Evolutionary conservation across 768 basidiomycete species (phyloP), one percentile per base, ranked within the genome.

Genomic region (Suillus brevipes): DNA sequence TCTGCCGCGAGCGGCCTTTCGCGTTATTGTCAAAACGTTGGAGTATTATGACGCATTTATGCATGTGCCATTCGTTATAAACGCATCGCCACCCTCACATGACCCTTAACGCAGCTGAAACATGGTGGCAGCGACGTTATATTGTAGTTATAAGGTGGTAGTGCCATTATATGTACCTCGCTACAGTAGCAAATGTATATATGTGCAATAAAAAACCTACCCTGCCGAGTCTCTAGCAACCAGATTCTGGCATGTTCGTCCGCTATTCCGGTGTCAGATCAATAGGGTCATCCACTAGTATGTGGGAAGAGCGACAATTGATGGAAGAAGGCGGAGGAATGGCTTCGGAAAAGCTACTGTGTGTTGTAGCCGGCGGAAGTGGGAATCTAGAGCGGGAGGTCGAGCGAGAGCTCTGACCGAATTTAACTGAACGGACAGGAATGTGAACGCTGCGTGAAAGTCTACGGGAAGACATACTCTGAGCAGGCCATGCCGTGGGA

Each of bases 311-410:
- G 57, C 92, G 87, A 63, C 89, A 89, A 77, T 89, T 88, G 65
- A 83, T 77, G 14, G 83, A 76, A 28, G 84, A 79, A 23, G 77
- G 59, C 4, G 38, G 34, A n/a, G 73, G 72, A 64, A 81, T 75
- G 6, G 84, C 78, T 60, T 90, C 87, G 6, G 87, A 84, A 68
- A 90, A 90, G 74, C 85, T 87, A 66, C 82, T 77, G 76, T 89
- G 89, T n/a, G n/a, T n/a, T n/a, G n/a, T n/a, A n/a, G n/a, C n/a
- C n/a, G n/a, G n/a, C n/a, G n/a, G n/a, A n/a, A 97, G 83, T 1
- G 95, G 96, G 0, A 97, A 98, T 49, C 95, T 87, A 6, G 97
- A 99, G 53, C 96, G 89, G 62, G 97, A 98, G 23, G 92, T 95
- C 9, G 95, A 97, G 40, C 97, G 91, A 25, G 97, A 99, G 72